Base-by-base conservation (phyloP, 768 basidiomycete species). In the Trametes punicea region DNA sequence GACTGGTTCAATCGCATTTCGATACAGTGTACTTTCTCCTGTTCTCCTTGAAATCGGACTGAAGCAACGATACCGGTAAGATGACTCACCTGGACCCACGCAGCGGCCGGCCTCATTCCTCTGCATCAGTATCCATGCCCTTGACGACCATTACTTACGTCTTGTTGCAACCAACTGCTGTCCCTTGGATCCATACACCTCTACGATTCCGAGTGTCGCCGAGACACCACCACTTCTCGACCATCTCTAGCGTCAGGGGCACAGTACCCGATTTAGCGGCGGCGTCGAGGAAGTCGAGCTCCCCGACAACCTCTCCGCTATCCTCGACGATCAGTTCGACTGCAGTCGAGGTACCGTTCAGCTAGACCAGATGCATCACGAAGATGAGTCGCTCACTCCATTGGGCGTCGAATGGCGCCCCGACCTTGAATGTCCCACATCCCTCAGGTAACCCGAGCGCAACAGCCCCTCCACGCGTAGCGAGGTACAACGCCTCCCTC, bases 211-310 rank as follows among this genome's bases (percentile, higher is more conserved):
- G 76, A 4, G 64, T 64, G 64, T 90, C 85, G 0, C 93, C 93
- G 38, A 88, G 67, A 63, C 89, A 90, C 90, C 91, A 95, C 93
- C 93, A 94, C 66, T 87, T 90, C 70, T 95, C 93, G 21, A 94
- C 61, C 71, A 81, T 73, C 47, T 86, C 87, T 39, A 74, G 65
- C 6, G 70, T 71, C 50, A 78, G 47, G 50, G 27, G 46, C 51
- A 54, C 47, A 33, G 57, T 51, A 31, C 29, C 50, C 6, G 51
- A 38, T 4, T 63, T 58, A 49, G 81, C 25, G 11, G 6, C 26
- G 1, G 23, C 6, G 0, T 54, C 84, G 62, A 92, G 85, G 63
- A 90, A 85, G 65, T 93, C 89, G 7, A 93, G 75, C 2, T 76
- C 71, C 0, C 89, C 91, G 2, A 82, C 68, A 2, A 87, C 88